A percentile compares a stretch with the other conserved stretches of the same genome.
These are phyloP conservation scores for Malassezia vespertilionis DNA, from an alignment of 1,284 basidiomycete species.

Conservation along the genomic window DNA sequence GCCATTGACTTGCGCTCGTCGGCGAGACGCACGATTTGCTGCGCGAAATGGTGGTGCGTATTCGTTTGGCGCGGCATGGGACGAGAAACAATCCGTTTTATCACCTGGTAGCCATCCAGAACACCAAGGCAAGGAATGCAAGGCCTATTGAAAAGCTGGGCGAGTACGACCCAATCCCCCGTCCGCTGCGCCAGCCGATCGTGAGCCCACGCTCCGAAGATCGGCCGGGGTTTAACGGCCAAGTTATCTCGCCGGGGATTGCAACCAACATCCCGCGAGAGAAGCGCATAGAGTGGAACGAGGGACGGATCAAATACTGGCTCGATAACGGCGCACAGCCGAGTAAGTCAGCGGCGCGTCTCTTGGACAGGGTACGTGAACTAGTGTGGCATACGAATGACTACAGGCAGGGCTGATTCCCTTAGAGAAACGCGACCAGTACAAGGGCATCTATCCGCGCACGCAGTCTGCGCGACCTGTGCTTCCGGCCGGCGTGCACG, in stretches of 20 bases:
- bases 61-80: constrained; percentile 78
- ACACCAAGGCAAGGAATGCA: constrained; percentile 66
- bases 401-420: constrained; percentile 16
- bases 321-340: constrained; percentile 72
- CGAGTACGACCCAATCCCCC: constrained; percentile 64
- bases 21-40: not conserved
- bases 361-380: constrained; percentile 68
- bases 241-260: constrained; percentile 30
- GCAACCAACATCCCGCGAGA: constrained; percentile 35
- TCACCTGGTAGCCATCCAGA: constrained; percentile 76
- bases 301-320: constrained; percentile 81
- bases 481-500: not conserved
- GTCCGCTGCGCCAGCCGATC: constrained; percentile 2
- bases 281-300: constrained; percentile 80
- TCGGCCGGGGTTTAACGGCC: constrained; percentile 22
- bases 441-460: constrained; percentile 3
- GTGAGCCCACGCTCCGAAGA: not conserved
- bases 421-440: constrained; percentile 7
- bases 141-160: constrained; percentile 81
- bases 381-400: not conserved
- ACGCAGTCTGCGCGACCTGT: not conserved
- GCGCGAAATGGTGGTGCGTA: constrained; percentile 63
- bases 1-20: no score
- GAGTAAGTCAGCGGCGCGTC: constrained; percentile 62
- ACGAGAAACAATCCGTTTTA: constrained; percentile 66